Evolutionary conservation across 2,329 filamentous ascomycete species (phyloP).

Genomic region (Nigrospora sphaerica): DNA sequence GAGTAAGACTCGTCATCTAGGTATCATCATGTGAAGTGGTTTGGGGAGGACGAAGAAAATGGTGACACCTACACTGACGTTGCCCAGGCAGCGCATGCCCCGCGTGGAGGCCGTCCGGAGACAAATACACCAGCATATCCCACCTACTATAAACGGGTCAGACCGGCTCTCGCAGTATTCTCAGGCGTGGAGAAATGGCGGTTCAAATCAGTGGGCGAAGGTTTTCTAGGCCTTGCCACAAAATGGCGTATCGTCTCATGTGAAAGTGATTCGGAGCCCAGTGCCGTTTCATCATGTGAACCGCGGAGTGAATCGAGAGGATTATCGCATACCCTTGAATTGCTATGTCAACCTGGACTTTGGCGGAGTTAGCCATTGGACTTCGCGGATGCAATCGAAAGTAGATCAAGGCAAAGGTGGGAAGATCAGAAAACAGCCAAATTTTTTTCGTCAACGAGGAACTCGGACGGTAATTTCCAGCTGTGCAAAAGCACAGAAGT

Average conservation of each 20-base stretch:
- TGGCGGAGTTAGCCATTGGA: neutral
- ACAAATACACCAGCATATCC: no score
- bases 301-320: conserved; percentile 9
- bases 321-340: conserved; percentile 20
- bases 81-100: neutral
- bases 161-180: no score
- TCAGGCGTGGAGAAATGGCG: neutral
- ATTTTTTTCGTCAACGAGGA: conserved; percentile 68
- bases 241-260: conserved; percentile 83
- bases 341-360: conserved; percentile 6
- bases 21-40: conserved; percentile 36
- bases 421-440: conserved; percentile 73
- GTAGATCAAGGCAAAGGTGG: neutral
- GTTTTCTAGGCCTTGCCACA: conserved; percentile 99
- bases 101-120: neutral
- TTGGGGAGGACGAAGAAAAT: conserved; percentile 6
- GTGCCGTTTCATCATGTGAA: conserved; percentile 82
- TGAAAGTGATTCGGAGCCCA: conserved; percentile 77
- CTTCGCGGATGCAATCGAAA: neutral
- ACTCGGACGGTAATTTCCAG: conserved; percentile 97
- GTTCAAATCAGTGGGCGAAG: conserved; percentile 79
- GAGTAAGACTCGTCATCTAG: conserved; percentile 62
- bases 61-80: conserved; percentile 5
- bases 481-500: conserved; percentile 61
- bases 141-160: no score